These are phyloP conservation scores for Ascochyta clinopodiicola DNA, from an alignment of 2,329 filamentous ascomycete genomes.

Conservation along the genomic window DNA sequence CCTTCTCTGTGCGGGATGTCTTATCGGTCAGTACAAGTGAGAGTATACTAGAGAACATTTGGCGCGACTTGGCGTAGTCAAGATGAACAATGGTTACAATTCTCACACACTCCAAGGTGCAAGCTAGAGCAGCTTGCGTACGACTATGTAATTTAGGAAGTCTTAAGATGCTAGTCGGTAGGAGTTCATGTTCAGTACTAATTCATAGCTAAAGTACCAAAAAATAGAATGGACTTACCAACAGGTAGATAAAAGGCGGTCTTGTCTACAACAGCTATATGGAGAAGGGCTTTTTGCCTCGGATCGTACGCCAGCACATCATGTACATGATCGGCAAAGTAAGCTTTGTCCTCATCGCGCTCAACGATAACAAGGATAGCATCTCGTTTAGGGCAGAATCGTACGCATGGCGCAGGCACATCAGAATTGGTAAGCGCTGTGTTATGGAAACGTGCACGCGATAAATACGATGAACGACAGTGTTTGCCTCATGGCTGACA, in stretches of 20 bases:
- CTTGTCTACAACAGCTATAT: slow-evolving; percentile 14
- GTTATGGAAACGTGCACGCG: slow-evolving; percentile 10
- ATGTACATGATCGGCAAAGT: slow-evolving; percentile 17
- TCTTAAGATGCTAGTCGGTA: too few species aligned
- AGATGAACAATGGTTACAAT: too few species aligned
- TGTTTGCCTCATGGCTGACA: slow-evolving; percentile 13
- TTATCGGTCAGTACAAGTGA: too few species aligned
- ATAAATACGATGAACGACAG: slow-evolving; percentile 8
- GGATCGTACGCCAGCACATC: slow-evolving; percentile 15
- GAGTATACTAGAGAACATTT: too few species aligned
- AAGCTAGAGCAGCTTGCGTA: too few species aligned
- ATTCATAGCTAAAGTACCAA: neutral
- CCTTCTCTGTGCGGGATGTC: too few species aligned
- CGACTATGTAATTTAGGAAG: too few species aligned
- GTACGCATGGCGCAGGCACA: slow-evolving; percentile 3
- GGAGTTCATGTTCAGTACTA: too few species aligned
- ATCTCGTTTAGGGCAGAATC: slow-evolving; percentile 16
- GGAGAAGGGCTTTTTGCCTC: slow-evolving; percentile 11
- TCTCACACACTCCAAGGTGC: too few species aligned
- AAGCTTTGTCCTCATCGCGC: slow-evolving; percentile 4
- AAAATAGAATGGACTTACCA: neutral
- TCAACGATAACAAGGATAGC: slow-evolving; percentile 10
- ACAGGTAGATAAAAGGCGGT: slow-evolving; percentile 4
- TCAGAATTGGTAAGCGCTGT: neutral
- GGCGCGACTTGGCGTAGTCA: too few species aligned